Conservation (phyloP, 257 asterid species). For the Coffea canephora region DNA sequence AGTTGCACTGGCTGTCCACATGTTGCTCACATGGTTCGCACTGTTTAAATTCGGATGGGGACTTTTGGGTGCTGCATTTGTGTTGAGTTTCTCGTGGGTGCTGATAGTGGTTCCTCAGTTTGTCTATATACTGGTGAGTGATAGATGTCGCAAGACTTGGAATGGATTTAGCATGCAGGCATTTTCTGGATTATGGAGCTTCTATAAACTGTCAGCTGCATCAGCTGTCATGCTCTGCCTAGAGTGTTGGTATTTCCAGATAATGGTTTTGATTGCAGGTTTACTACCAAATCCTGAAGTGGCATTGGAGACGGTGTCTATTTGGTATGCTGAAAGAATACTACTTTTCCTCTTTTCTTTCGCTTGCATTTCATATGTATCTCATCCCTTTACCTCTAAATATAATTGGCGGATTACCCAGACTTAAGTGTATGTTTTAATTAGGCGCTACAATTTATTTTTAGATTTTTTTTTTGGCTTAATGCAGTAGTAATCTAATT, state of each 20-base stretch:
- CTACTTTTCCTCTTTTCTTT: not conserved
- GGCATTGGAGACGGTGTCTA: slow-evolving; percentile 30
- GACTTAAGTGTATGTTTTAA: no score
- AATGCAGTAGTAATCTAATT: not conserved
- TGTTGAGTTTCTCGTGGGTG: slow-evolving; percentile 31
- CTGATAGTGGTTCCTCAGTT: slow-evolving; percentile 30
- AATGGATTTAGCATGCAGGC: slow-evolving; percentile 31
- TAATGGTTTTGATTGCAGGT: slow-evolving; percentile 33
- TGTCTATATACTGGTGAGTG: slow-evolving; percentile 20
- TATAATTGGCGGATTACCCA: no score
- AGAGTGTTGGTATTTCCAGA: slow-evolving; percentile 35
- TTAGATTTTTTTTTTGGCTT: no score
- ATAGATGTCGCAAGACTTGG: slow-evolving; percentile 30
- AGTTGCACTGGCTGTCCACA: slow-evolving; percentile 17
- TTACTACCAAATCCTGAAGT: slow-evolving; percentile 33
- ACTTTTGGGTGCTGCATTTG: slow-evolving; percentile 27
- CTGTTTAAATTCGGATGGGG: slow-evolving; percentile 28
- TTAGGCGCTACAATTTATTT: not conserved
- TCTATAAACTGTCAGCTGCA: slow-evolving; percentile 28
- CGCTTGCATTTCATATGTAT: not conserved
- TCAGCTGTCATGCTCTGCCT: slow-evolving; percentile 45
- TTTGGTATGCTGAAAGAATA: slow-evolving; percentile 27
- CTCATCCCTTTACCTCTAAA: not conserved
- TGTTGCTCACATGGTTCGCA: slow-evolving; percentile 25
- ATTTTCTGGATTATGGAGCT: slow-evolving; percentile 34